A percentile compares a stretch with the other conserved stretches of the same genome.
Evolutionary conservation across 306 rosid species (phyloP).

Genomic region (Begonia loranthoides): DNA sequence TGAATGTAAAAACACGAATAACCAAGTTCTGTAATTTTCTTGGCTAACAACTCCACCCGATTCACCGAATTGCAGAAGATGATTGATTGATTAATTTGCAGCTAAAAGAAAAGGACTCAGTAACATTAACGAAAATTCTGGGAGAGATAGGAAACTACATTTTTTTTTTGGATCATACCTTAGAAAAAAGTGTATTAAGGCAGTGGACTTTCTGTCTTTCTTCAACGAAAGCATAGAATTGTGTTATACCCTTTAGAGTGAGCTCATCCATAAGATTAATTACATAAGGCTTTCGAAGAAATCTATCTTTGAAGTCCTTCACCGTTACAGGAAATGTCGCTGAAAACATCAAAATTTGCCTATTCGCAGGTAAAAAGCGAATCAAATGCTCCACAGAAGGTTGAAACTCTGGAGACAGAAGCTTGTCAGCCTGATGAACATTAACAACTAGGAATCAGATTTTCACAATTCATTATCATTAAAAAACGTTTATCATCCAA

Average conservation of each 20-base stretch:
- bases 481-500: too few species aligned
- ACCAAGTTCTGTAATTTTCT: slow-evolving; percentile 96
- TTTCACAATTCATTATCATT: too few species aligned
- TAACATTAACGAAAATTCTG: background rate
- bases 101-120: slow-evolving; percentile 31
- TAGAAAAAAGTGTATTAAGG: slow-evolving; percentile 93
- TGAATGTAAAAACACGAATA: slow-evolving; percentile 97
- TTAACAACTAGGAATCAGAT: slow-evolving; percentile 1
- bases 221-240: slow-evolving; percentile 90
- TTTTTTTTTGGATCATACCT: slow-evolving; percentile 38
- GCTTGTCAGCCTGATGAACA: slow-evolving; percentile 77
- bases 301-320: slow-evolving; percentile 88
- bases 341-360: slow-evolving; percentile 90
- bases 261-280: slow-evolving; percentile 99
- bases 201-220: slow-evolving; percentile 98
- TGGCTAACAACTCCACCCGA: slow-evolving; percentile 93
- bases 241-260: slow-evolving; percentile 94
- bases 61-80: slow-evolving; percentile 98
- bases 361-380: slow-evolving; percentile 52
- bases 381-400: slow-evolving; percentile 88
- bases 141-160: background rate
- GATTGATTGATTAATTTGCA: slow-evolving; percentile 98
- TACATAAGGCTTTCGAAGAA: slow-evolving; percentile 63
- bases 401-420: slow-evolving; percentile 93
- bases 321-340: slow-evolving; percentile 97